Evolutionary conservation across 768 basidiomycete species (phyloP), one percentile per base, ranked within the genome.

Genomic region (Scleroderma bovista): DNA sequence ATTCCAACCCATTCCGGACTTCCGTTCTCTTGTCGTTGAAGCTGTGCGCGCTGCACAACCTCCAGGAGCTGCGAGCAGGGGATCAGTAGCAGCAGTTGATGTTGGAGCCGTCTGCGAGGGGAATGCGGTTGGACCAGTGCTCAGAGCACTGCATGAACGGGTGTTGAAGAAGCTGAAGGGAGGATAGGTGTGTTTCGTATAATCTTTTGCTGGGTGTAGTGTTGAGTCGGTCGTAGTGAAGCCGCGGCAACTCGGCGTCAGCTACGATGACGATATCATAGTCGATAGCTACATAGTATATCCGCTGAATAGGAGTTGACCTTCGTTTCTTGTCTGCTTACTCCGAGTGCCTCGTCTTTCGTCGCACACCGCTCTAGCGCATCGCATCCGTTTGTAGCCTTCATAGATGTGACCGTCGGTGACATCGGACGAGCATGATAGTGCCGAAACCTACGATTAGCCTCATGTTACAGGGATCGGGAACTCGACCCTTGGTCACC

Each of bases 101-200:
- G 69, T 83, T 4, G 86, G 86, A 1, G 69, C 86, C 1, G 69
- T 88, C 4, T 88, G 86, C 56, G 75, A 78, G 33, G 69, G 74
- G 6, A 55, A 53, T 22, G 64, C 72, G 29, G 75, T 85, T 6
- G 66, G 72, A 23, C 66, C 70, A 19, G 64, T 86, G 16, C 71
- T 72, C 16, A 70, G 73, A 53, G 71, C 72, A 26, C 66, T 88
- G 51, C 78, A 84, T 56, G 55, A 70, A 37, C 74, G 72, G 52
- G 72, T 84, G 50, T 44, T 68, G 52, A 64, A 50, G 51, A 66
- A 57, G 26, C 56, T 66, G 2, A 55, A 45, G 34, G 63, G 55
- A 36, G 51, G 52, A 23, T 65, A 58, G 19, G 15, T 22, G 39
- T 45, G n/a, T 19, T 10, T 17, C n/a, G 13, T 24, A 19, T 22